A percentile compares a stretch with the other conserved stretches of the same genome.
These are phyloP conservation scores for Talaromyces albobiverticillius DNA, from an alignment of 2,329 filamentous ascomycete genomes.

Conservation along the genomic window DNA sequence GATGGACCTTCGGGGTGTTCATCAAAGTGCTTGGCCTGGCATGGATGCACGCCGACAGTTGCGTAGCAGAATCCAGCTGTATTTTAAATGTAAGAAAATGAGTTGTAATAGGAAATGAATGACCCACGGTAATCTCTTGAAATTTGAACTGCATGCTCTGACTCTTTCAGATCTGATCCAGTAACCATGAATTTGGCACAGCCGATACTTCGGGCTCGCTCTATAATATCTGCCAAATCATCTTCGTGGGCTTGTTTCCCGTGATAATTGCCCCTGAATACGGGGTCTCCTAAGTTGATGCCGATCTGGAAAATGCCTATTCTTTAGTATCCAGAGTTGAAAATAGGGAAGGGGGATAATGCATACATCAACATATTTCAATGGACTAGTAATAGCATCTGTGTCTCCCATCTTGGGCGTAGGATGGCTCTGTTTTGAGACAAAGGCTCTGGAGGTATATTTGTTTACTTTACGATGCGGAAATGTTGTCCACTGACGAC, in stretches of 20 bases:
- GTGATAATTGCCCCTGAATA: slow-evolving; percentile 82
- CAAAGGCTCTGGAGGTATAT: neutral
- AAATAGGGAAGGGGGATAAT: neutral
- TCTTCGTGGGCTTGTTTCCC: slow-evolving; percentile 61
- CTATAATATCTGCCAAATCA: slow-evolving; percentile 63
- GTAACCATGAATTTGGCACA: slow-evolving; percentile 91
- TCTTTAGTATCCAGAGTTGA: neutral
- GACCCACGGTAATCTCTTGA: slow-evolving; percentile 69
- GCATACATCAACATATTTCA: slow-evolving; percentile 49
- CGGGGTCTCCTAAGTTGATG: slow-evolving; percentile 92
- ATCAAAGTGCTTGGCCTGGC: slow-evolving; percentile 77
- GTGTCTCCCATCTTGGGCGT: neutral
- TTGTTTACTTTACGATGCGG: neutral
- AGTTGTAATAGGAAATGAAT: slow-evolving; percentile 3
- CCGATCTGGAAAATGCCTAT: slow-evolving; percentile 59
- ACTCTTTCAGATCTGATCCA: slow-evolving; percentile 80
- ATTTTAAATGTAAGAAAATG: neutral
- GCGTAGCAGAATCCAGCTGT: slow-evolving; percentile 78
- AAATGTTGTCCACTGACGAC: neutral
- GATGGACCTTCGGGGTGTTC: slow-evolving; percentile 47
- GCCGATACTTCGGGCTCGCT: slow-evolving; percentile 72
- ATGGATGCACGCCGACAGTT: slow-evolving; percentile 93
- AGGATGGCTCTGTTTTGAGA: neutral
- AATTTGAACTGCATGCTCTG: slow-evolving; percentile 69
- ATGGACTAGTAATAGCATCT: slow-evolving; percentile 10